Conservation (phyloP, 2,329 filamentous ascomycete species). For the Pseudogymnoascus sp. region DNA sequence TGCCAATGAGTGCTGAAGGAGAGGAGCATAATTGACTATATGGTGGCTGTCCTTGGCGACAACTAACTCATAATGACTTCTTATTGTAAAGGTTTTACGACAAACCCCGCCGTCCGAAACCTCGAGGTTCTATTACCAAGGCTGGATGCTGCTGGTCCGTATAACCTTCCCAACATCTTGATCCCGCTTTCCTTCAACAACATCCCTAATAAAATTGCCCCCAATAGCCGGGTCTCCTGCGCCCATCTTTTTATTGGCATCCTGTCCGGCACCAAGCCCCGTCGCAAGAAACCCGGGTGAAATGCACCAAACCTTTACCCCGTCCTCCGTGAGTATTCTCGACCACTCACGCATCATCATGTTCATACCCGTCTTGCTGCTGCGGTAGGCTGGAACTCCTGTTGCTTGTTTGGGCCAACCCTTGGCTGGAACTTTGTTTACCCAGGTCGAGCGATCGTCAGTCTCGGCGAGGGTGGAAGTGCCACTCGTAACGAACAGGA, state of each 20-base stretch:
- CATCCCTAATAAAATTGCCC: conserved; percentile 33
- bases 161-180: conserved; percentile 35
- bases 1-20: conserved; percentile 24
- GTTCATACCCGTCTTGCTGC: conserved; percentile 39
- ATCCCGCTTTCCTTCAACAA: conserved; percentile 37
- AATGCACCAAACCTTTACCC: conserved; percentile 43
- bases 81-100: neutral
- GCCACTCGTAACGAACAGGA: conserved; percentile 43
- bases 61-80: neutral
- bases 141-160: conserved; percentile 17
- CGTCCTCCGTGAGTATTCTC: conserved; percentile 38
- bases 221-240: conserved; percentile 32
- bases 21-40: neutral
- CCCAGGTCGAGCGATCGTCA: conserved; percentile 10
- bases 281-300: conserved; percentile 44
- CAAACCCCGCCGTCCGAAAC: neutral
- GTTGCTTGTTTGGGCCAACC: conserved; percentile 37
- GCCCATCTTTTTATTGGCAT: conserved; percentile 23
- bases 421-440: conserved; percentile 21
- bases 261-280: conserved; percentile 31
- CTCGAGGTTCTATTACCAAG: conserved; percentile 16
- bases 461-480: conserved; percentile 32
- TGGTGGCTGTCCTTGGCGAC: neutral
- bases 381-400: conserved; percentile 32
- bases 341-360: conserved; percentile 43